Evolutionary conservation across 352 stramenopile species (phyloP), one percentile per base, ranked within the genome.

Genomic region (Plasmopara halstedii): DNA sequence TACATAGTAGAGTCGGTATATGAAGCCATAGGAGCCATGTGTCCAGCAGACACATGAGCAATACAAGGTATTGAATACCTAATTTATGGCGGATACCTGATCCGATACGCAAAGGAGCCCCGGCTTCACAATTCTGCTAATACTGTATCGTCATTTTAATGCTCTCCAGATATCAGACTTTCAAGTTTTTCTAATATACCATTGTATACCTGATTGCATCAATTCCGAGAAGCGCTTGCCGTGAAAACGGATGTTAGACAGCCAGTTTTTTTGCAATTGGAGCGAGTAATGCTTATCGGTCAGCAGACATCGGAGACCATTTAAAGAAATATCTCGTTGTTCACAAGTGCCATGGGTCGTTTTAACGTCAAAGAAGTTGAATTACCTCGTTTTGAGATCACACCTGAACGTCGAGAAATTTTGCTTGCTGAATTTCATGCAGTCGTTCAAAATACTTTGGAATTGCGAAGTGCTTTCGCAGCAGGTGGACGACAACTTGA

Each of bases 351-450:
- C 42, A 68, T 69, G 56, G 38, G 41, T 37, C 64, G 62, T 53
- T 68, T 70, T 58, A 66, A 73, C 43, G 49, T 62, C 4, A 53
- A 58, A 20, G 53, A 67, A 5, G 62, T 59, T 36, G 42, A 46
- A 4, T 39, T 71, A 13, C 57, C 62, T 17, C 34, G 38, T 19
- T 53, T 70, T 33, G 18, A 42, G 26, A 55, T 73, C 38, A 48
- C 53, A 0, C 46, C 49, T 0, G 53, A 70, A 17, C 48, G 59
- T 4, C 17, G 40, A 0, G 50, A 42, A 8, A 53, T 42, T 11
- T 29, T 73, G 21, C 41, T 50, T 9, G 44, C 53, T 2, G 53
- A 73, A 39, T 52, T 65, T 11, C 41, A 68, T 33, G 48, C 47
- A 25, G 51, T 70, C 11, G 58, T 73, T 39, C 43, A 55, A 11